phyloP scores from a whole-genome alignment of 2,329 filamentous ascomycete genomes.

The Akanthomyces muscarius region DNA sequence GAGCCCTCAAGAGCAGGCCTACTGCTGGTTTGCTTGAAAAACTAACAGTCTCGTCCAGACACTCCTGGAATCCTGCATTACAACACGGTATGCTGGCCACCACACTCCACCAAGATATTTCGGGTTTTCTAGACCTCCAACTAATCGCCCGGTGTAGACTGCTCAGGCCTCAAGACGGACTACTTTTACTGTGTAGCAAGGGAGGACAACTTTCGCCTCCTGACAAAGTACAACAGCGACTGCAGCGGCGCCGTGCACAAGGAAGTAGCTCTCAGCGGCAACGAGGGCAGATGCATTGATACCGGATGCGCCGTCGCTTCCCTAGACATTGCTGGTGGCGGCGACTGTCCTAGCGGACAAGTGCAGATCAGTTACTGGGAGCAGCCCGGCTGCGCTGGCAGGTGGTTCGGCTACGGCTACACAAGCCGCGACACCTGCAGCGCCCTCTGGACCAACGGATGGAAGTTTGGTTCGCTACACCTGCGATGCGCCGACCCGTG shows the following conservation, averaged over 20 bases:
- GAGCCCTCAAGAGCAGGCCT: too few species aligned
- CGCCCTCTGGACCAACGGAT: neutral
- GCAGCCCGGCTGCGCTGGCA: neutral
- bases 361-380: neutral
- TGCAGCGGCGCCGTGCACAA: neutral
- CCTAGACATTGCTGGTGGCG: neutral
- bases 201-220: neutral
- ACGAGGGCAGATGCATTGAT: neutral
- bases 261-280: neutral
- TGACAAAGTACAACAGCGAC: neutral
- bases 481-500: neutral
- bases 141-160: constrained; percentile 16
- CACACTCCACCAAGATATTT: neutral
- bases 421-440: neutral
- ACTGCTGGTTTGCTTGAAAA: neutral
- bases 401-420: neutral
- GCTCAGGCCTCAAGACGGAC: constrained; percentile 16
- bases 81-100: neutral
- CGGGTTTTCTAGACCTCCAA: neutral
- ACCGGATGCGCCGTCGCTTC: neutral
- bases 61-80: constrained; percentile 2
- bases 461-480: neutral
- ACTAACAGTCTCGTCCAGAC: neutral
- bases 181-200: constrained; percentile 15
- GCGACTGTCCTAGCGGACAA: neutral